These are phyloP conservation scores for Calonectria pteridis DNA, from an alignment of 2,329 filamentous ascomycete species.

Conservation along the genomic window DNA sequence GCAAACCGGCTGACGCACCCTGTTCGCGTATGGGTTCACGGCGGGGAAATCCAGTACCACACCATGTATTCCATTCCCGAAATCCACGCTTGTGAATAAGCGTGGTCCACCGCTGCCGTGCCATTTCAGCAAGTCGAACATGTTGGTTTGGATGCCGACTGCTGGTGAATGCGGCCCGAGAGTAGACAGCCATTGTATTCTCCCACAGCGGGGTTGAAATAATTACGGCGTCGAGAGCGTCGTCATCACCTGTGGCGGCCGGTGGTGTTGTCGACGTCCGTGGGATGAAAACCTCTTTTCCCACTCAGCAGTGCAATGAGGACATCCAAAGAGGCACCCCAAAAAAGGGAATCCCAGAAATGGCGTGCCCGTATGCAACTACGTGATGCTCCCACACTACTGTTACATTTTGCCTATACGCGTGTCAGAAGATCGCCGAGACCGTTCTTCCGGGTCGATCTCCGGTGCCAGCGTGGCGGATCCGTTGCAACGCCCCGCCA, in stretches of 20 bases:
- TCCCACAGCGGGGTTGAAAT: neutral
- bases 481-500: neutral
- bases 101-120: neutral
- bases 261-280: neutral
- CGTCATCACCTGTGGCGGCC: neutral
- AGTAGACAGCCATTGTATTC: neutral
- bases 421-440: neutral
- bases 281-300: neutral
- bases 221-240: neutral
- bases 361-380: neutral
- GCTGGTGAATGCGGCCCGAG: neutral
- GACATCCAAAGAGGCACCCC: neutral
- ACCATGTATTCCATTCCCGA: neutral
- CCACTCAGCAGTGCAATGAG: neutral
- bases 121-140: neutral
- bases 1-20: neutral
- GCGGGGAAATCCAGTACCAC: no score
- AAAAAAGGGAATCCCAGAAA: neutral
- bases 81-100: neutral
- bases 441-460: constrained; percentile 7
- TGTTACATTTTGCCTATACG: neutral
- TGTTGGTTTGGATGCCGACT: neutral
- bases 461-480: constrained; percentile 3
- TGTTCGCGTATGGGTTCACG: neutral
- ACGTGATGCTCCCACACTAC: neutral